phyloP scores from a whole-genome alignment of 768 basidiomycete genomes.

The Rhizopogon rudus region DNA sequence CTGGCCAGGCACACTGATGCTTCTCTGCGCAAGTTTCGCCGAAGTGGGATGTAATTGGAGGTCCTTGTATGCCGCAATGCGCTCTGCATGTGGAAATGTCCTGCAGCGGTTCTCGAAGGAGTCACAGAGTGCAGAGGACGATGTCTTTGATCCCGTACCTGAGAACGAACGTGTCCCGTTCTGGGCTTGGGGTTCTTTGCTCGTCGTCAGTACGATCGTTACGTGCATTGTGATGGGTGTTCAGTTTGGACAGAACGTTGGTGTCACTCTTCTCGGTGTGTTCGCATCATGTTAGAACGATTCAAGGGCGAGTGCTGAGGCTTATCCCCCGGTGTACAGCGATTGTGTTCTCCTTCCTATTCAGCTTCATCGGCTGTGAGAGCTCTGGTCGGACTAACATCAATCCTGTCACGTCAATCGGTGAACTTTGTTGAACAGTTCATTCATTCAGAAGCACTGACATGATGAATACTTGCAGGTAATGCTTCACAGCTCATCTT shows the following conservation, averaged over 20 bases:
- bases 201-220: constrained; percentile 41
- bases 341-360: constrained; percentile 53
- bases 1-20: constrained; percentile 30
- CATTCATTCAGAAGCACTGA: neutral
- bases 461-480: constrained; percentile 7
- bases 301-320: neutral
- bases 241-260: constrained; percentile 48
- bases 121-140: constrained; percentile 15
- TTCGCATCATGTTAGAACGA: neutral
- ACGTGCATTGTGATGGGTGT: constrained; percentile 47
- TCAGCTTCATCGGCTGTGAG: constrained; percentile 62
- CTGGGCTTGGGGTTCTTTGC: constrained; percentile 46
- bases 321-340: constrained; percentile 11
- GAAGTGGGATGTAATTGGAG: constrained; percentile 4
- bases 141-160: constrained; percentile 48
- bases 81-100: neutral
- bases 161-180: constrained; percentile 47
- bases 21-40: constrained; percentile 38
- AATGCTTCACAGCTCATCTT: constrained; percentile 55
- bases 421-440: constrained; percentile 5
- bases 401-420: constrained; percentile 52
- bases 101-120: neutral
- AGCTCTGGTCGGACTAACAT: constrained; percentile 52
- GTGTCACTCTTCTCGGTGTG: constrained; percentile 1
- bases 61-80: neutral